Conservation (phyloP, 805 yeast species). For the Lipomyces spencermartinsiae region DNA sequence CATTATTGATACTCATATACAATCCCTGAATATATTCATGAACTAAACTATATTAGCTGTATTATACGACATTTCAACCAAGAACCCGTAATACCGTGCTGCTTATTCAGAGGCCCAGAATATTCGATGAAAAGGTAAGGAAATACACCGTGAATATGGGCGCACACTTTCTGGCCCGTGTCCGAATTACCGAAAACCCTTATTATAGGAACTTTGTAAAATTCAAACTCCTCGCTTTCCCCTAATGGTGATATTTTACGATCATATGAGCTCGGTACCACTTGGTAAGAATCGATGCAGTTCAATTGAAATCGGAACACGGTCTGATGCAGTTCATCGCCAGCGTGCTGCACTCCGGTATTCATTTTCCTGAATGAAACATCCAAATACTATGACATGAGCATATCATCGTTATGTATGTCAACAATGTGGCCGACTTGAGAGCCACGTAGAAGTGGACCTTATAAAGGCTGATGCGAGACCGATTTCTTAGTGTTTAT, state of each 20-base stretch:
- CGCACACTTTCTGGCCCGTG: slow-evolving; percentile 62
- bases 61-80: not conserved
- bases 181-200: slow-evolving; percentile 76
- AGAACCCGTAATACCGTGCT: slow-evolving; percentile 7
- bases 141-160: slow-evolving; percentile 82
- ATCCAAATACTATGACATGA: not conserved
- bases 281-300: slow-evolving; percentile 69
- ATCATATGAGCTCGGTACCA: slow-evolving; percentile 63
- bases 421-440: not conserved
- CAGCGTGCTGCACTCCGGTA: not conserved
- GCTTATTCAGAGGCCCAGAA: slow-evolving; percentile 48
- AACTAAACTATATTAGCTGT: slow-evolving; percentile 18
- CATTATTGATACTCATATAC: slow-evolving; percentile 40
- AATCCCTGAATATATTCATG: slow-evolving; percentile 36
- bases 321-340: not conserved
- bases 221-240: slow-evolving; percentile 39
- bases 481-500: not conserved
- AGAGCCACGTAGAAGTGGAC: not conserved
- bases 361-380: not conserved
- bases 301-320: slow-evolving; percentile 57
- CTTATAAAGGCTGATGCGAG: not conserved
- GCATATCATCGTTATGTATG: not conserved
- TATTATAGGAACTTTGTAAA: slow-evolving; percentile 66
- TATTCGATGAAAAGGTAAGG: slow-evolving; percentile 81
- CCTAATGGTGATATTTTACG: slow-evolving; percentile 39